Percentiles rank a stretch among this genome's conserved stretches.
Conservation (phyloP, 2,329 filamentous ascomycete species). For the Lasiodiplodia sp. region DNA sequence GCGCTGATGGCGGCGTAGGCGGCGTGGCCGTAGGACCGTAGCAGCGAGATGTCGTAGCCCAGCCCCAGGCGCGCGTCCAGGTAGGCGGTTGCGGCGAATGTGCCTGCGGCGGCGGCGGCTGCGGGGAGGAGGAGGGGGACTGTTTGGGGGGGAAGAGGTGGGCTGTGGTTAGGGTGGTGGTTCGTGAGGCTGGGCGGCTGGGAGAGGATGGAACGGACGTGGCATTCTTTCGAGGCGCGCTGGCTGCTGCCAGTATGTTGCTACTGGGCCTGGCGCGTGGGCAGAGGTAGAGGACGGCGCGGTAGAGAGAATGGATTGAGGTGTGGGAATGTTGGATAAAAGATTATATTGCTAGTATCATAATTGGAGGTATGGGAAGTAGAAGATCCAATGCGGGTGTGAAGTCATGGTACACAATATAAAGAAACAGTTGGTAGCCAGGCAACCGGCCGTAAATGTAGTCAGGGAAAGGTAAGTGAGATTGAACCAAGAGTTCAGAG, state of each 20-base stretch:
- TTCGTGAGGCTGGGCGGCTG: not conserved
- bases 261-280: too few species aligned
- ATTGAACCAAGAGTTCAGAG: not conserved
- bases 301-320: not conserved
- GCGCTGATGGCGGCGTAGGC: not conserved
- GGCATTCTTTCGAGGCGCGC: not conserved
- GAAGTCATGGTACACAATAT: slow-evolving; percentile 5
- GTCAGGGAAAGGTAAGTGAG: not conserved
- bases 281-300: too few species aligned
- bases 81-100: slow-evolving; percentile 61
- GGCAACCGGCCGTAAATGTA: not conserved
- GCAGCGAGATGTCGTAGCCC: slow-evolving; percentile 63
- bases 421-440: not conserved
- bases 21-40: slow-evolving; percentile 44
- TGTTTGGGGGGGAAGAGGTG: not conserved
- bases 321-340: not conserved
- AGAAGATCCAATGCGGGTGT: not conserved
- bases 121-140: slow-evolving; percentile 10
- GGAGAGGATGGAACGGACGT: slow-evolving; percentile 5
- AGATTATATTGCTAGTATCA: slow-evolving; percentile 25
- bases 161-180: not conserved
- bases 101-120: slow-evolving; percentile 34
- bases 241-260: not conserved
- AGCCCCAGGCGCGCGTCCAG: slow-evolving; percentile 75
- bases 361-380: slow-evolving; percentile 6